Base-by-base conservation (phyloP, 2,329 filamentous ascomycete genomes). In the Magnaporthiopsis poae region DNA sequence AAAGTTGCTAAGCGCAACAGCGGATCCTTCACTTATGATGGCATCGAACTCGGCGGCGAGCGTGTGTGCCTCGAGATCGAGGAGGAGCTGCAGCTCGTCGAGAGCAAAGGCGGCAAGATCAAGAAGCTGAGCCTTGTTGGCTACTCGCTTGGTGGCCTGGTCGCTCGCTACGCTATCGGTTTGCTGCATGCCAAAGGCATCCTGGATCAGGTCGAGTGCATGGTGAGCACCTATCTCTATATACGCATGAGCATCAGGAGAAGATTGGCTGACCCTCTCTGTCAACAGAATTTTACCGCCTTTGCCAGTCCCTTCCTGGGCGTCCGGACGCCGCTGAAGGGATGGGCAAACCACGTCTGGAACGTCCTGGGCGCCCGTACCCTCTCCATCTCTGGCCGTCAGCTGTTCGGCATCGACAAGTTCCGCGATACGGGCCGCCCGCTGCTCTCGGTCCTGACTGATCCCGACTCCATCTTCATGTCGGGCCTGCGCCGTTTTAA, bases 61-160 rank as follows among this genome's bases (percentile, higher is more conserved):
- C 83, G 87, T 62, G 84, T 90, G 9, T 88, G 86, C 70, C 78
- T 82, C 68, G 87, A 90, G 78, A 88, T 90, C 67, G 86, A 89
- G 73, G 82, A 89, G 71, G 82, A 88, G 71, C 74, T 90, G 66
- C 81, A 82, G 66, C 74, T 76, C 61, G 82, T 88, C 65, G 82
- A 84, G 63, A 78, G 79, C 60, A 80, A 82, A 35, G 93, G 92
- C 29, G 86, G 89, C 70, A 83, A 85, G 60, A 89, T 97, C 72
- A 88, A 80, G 63, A 96, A 92, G 77, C 81, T 98, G 69, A 96
- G 92, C 75, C 81, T 98, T 60, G 84, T 94, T 61, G 94, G 94
- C 59, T 97, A 98, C 76, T 96, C 92, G 0, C 82, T 97, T 1
- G 94, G 94, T 62, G 94, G 94, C 0, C 80, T 98, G 8, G 87